These are phyloP conservation scores for Avicennia marina DNA, from an alignment of 257 asterid genomes.

Conservation along the genomic window DNA sequence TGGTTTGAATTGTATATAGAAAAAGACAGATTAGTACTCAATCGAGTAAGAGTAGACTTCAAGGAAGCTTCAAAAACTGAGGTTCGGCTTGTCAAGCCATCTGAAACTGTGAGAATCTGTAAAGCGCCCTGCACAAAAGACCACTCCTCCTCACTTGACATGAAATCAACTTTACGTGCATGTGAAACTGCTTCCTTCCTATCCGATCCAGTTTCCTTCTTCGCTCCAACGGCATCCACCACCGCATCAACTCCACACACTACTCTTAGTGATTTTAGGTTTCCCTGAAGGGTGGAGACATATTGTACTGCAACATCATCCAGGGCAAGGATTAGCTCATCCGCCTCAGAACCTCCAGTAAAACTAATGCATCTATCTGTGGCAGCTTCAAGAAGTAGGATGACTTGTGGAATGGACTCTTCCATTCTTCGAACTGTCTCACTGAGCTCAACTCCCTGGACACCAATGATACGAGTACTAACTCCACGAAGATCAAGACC, in stretches of 20 bases:
- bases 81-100: conserved; percentile 79
- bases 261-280: conserved; percentile 73
- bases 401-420: conserved; percentile 89
- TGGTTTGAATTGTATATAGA: conserved; percentile 57
- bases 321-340: conserved; percentile 79
- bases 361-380: conserved; percentile 91
- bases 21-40: conserved; percentile 76
- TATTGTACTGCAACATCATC: conserved; percentile 85
- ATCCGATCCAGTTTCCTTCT: conserved; percentile 75
- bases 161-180: conserved; percentile 62
- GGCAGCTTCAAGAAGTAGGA: conserved; percentile 88
- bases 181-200: conserved; percentile 63
- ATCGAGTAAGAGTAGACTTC: conserved; percentile 89
- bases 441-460: conserved; percentile 97
- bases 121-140: conserved; percentile 96
- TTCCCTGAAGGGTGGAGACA: conserved; percentile 84
- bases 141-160: conserved; percentile 94
- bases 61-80: conserved; percentile 96
- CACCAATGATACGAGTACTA: conserved; percentile 77
- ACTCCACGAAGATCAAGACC: conserved; percentile 95
- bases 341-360: conserved; percentile 96
- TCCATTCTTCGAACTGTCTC: conserved; percentile 97
- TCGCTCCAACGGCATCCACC: conserved; percentile 43
- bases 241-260: conserved; percentile 77
- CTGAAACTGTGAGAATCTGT: conserved; percentile 93